Conservation (phyloP, 345 rosid genomes). For the Melaleuca alternifolia region DNA sequence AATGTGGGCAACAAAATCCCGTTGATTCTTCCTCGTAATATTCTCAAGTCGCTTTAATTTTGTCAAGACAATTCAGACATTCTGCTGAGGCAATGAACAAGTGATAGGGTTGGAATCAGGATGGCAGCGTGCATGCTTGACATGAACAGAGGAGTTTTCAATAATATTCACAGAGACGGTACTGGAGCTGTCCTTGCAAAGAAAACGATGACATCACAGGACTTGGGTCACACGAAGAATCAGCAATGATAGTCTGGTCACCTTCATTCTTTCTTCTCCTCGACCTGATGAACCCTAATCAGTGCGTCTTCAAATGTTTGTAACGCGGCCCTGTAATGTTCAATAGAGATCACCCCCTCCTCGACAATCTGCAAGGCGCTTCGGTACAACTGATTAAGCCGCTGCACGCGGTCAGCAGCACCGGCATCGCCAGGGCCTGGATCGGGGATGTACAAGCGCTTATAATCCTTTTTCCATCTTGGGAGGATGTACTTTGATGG, state of each 20-base stretch:
- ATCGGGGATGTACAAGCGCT: conserved; percentile 28
- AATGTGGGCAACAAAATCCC: not conserved
- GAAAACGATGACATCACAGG: not conserved
- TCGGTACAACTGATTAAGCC: conserved; percentile 51
- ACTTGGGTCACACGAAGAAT: not conserved
- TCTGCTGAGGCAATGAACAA: not conserved
- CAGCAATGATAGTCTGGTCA: not conserved
- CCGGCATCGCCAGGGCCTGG: conserved; percentile 6
- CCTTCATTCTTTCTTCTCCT: conserved; percentile 7
- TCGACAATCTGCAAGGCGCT: conserved; percentile 55
- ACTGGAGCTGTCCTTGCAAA: not conserved
- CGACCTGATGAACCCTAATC: conserved; percentile 40
- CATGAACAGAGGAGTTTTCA: not conserved
- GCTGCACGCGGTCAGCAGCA: conserved; percentile 16
- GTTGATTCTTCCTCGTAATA: not conserved
- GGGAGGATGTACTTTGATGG: conserved; percentile 47
- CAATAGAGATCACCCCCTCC: conserved; percentile 53
- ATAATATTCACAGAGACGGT: not conserved
- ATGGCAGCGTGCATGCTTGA: not conserved
- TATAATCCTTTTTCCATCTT: conserved; percentile 65
- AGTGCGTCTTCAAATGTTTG: conserved; percentile 41
- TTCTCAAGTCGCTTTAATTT: not conserved
- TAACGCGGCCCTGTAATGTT: conserved; percentile 52
- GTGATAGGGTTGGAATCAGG: not conserved
- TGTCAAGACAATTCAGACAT: not conserved